These are phyloP conservation scores for Casuarina glauca DNA, from an alignment of 306 rosid species.

Conservation along the genomic window DNA sequence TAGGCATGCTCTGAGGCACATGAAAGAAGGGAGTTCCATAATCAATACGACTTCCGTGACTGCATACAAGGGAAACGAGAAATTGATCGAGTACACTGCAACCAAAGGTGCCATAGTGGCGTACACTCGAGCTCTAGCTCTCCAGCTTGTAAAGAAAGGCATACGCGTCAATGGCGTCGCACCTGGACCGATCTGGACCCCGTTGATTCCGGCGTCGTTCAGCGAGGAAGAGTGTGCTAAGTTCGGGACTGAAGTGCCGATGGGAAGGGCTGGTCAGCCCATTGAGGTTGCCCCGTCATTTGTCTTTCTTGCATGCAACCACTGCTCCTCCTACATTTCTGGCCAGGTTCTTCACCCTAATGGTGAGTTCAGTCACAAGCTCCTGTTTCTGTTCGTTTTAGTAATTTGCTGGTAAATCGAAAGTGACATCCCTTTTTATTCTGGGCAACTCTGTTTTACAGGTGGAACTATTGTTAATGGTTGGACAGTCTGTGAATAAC, in stretches of 20 bases:
- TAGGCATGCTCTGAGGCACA: constrained; percentile 75
- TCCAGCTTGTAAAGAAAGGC: constrained; percentile 50
- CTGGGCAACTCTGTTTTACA: constrained; percentile 25
- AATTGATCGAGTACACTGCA: constrained; percentile 58
- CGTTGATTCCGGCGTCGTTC: constrained; percentile 52
- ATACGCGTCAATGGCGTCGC: constrained; percentile 84
- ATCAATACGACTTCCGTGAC: constrained; percentile 71
- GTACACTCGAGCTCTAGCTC: constrained; percentile 66
- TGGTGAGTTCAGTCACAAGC: constrained; percentile 35
- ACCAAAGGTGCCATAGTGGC: constrained; percentile 79
- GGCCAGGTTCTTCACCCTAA: constrained; percentile 92
- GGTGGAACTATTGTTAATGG: constrained; percentile 69
- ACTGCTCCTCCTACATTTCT: constrained; percentile 62
- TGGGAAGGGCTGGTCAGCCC: constrained; percentile 85
- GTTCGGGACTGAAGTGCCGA: constrained; percentile 52
- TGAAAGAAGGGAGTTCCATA: constrained; percentile 75
- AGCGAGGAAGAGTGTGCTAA: constrained; percentile 29
- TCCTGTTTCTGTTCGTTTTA: neutral
- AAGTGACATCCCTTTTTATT: neutral
- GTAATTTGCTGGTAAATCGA: neutral
- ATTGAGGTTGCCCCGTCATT: constrained; percentile 69
- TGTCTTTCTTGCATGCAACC: constrained; percentile 73
- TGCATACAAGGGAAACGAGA: constrained; percentile 55
- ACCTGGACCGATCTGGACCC: constrained; percentile 88
- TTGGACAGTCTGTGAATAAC: constrained; percentile 19